Evolutionary conservation across 495 filamentous ascomycete genomes (phyloP).

Genomic region (Chaetomium tenue): DNA sequence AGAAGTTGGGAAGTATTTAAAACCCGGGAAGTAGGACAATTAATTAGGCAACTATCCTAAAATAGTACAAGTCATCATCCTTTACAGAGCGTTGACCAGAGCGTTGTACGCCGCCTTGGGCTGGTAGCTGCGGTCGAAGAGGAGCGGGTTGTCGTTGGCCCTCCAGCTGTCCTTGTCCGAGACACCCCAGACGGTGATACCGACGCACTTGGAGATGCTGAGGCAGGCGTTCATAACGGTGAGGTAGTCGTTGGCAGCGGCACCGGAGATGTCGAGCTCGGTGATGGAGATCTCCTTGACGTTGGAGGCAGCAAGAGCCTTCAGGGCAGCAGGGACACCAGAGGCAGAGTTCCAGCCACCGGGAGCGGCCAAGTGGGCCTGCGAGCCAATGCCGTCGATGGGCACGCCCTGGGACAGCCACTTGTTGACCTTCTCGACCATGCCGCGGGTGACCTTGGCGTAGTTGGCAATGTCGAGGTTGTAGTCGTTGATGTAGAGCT

Average conservation of each 20-base stretch:
- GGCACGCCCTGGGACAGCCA: constrained; percentile 64
- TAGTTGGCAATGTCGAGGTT: constrained; percentile 50
- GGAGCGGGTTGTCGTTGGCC: constrained; percentile 53
- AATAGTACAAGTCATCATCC: not conserved
- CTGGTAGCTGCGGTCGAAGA: constrained; percentile 62
- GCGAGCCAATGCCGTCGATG: constrained; percentile 72
- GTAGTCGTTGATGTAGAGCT: constrained; percentile 69
- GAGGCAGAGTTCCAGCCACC: constrained; percentile 39
- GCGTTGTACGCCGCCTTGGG: constrained; percentile 64
- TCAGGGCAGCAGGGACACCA: constrained; percentile 51
- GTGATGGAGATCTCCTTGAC: constrained; percentile 59
- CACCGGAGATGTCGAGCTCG: constrained; percentile 63
- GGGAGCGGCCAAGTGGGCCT: constrained; percentile 54
- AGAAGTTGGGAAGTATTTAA: no score
- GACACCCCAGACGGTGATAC: constrained; percentile 75
- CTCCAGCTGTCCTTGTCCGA: constrained; percentile 66
- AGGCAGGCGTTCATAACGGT: constrained; percentile 64
- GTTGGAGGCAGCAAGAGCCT: constrained; percentile 53
- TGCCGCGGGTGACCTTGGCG: constrained; percentile 56
- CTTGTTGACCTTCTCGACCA: constrained; percentile 62
- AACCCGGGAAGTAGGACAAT: no score
- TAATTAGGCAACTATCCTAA: not conserved
- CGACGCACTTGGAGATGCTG: constrained; percentile 61
- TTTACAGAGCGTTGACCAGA: constrained; percentile 46
- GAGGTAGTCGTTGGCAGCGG: constrained; percentile 58